Evolutionary conservation across 192 early-diverging fungal species (phyloP).

Genomic region (Chytriomyces sp.): DNA sequence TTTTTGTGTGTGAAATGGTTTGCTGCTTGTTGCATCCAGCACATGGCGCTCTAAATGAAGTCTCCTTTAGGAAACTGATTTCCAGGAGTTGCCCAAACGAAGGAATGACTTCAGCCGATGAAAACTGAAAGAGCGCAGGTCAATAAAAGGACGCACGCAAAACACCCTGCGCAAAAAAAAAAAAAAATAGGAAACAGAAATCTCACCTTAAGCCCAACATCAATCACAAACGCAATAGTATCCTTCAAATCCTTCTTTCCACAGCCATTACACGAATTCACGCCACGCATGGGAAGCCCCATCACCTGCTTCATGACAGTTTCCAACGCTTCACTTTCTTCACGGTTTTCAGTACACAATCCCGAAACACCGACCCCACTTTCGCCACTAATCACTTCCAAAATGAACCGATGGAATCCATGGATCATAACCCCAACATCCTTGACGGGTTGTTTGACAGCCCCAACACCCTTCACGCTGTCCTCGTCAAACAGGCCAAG

Average conservation of each 20-base stretch:
- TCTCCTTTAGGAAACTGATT: slow-evolving; percentile 63
- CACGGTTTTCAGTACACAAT: background rate
- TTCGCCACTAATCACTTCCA: slow-evolving; percentile 65
- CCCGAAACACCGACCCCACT: slow-evolving; percentile 42
- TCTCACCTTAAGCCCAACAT: slow-evolving; percentile 73
- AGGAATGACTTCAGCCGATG: background rate
- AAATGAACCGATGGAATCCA: slow-evolving; percentile 85
- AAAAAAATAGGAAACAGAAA: slow-evolving; percentile 21
- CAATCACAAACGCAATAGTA: slow-evolving; percentile 80
- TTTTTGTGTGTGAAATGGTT: slow-evolving; percentile 23
- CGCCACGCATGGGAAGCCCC: slow-evolving; percentile 65
- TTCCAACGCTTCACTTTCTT: background rate
- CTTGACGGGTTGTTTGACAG: slow-evolving; percentile 48
- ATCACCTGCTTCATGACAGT: slow-evolving; percentile 62
- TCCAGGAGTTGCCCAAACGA: slow-evolving; percentile 37
- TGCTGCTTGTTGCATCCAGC: slow-evolving; percentile 68
- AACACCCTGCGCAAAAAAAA: too few relatives aligned
- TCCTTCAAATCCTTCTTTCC: slow-evolving; percentile 61
- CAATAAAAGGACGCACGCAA: too few relatives aligned
- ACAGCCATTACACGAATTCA: slow-evolving; percentile 74
- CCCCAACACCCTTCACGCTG: background rate
- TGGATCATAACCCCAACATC: slow-evolving; percentile 75
- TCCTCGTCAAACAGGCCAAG: slow-evolving; percentile 91
- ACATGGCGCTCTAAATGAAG: slow-evolving; percentile 86
- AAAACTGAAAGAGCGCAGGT: too few relatives aligned